Percentiles rank a stretch among this genome's conserved stretches.
Conservation (phyloP, 2,329 filamentous ascomycete species). For the Orbilia blumenaviensis region DNA sequence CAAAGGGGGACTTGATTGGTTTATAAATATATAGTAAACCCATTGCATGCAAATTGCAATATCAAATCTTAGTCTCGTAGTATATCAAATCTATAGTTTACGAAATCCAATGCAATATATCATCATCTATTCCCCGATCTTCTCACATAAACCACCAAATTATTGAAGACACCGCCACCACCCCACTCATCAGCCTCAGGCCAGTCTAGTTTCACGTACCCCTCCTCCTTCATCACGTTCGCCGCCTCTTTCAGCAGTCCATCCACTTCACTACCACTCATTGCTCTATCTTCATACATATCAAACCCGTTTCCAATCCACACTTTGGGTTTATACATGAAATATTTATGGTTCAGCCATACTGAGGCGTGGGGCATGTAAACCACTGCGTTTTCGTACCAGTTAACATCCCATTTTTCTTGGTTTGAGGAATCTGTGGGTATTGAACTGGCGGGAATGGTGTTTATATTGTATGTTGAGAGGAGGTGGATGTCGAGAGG, state of each 20-base stretch:
- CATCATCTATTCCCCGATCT: not conserved
- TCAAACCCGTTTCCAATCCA: conserved; percentile 49
- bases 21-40: no score
- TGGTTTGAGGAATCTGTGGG: not conserved
- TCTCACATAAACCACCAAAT: conserved; percentile 44
- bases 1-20: no score
- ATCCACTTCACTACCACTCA: not conserved
- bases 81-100: no score
- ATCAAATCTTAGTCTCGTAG: no score
- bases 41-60: no score
- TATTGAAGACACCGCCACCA: conserved; percentile 44
- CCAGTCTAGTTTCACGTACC: conserved; percentile 32
- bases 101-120: not conserved
- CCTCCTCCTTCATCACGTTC: conserved; percentile 5
- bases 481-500: conserved; percentile 14
- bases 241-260: conserved; percentile 13
- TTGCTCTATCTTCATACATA: conserved; percentile 22
- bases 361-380: conserved; percentile 50
- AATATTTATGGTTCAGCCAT: conserved; percentile 50
- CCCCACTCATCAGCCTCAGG: conserved; percentile 44
- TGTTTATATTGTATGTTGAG: not conserved
- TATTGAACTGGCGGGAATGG: not conserved
- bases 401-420: not conserved
- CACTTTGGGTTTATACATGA: conserved; percentile 23
- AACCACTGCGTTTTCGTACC: conserved; percentile 33